A percentile compares a stretch with the other conserved stretches of the same genome.
Evolutionary conservation across 2,329 filamentous ascomycete genomes (phyloP).

Genomic region (Diplodia seriata): DNA sequence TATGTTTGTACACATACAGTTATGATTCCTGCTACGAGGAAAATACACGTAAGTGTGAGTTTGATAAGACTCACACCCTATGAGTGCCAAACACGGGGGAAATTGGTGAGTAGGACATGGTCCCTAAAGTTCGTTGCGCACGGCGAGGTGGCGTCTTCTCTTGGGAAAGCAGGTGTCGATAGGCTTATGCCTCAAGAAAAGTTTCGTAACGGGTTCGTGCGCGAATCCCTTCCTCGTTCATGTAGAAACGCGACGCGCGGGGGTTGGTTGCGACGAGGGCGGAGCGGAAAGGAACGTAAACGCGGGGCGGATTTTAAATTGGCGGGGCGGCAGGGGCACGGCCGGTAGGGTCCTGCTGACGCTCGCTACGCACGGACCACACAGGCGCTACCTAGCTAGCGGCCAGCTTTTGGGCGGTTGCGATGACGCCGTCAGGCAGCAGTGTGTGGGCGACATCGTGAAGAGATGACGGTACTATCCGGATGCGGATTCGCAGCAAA

Average conservation of each 20-base stretch:
- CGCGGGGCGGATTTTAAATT: not conserved
- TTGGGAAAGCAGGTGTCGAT: no score
- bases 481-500: not conserved
- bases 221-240: not conserved
- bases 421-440: slow-evolving; percentile 2
- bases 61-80: not conserved
- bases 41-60: no score
- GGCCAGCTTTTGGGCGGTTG: slow-evolving; percentile 1
- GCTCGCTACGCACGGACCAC: not conserved
- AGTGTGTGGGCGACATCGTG: not conserved
- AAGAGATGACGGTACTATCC: not conserved
- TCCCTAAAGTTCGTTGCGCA: not conserved
- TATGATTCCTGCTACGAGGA: no score
- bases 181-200: no score
- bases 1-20: no score
- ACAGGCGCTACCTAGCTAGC: not conserved
- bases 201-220: no score
- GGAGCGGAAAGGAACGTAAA: not conserved
- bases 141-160: no score
- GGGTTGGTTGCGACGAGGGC: slow-evolving; percentile 2
- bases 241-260: not conserved
- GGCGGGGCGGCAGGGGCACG: slow-evolving; percentile 12
- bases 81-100: not conserved
- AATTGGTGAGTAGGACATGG: not conserved
- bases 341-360: not conserved